Base-by-base conservation (phyloP, 345 rosid species). In the Salix viminalis region DNA sequence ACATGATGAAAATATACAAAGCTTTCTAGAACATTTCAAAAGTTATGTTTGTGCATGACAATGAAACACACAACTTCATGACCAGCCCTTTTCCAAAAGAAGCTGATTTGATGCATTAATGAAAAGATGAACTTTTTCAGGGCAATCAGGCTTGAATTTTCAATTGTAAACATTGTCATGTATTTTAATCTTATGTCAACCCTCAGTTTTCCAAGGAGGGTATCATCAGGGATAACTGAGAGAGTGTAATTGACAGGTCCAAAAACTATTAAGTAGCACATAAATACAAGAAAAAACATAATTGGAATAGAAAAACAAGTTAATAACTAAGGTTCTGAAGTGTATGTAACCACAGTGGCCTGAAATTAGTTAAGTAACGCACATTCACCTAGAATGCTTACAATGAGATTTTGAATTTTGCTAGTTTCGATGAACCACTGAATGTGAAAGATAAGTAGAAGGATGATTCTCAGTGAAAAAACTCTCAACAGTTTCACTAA, bases 391-490 rank as follows among this genome's bases (percentile, higher is more conserved):
- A 32, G 73, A 75, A 76, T 69, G 76, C 91, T 88, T 85, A 92
- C 98, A 78, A 87, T 85, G 80, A 92, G 89, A 72, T 74, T 52
- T 81, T 82, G 88, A 77, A 94, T 84, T 87, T 87, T 89, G 84
- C 85, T 87, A 37, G 94, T 89, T 89, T 37, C 76, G 87, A 76
- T 67, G 91, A 77, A 94, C 86, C 78, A 92, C 84, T 4, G 86
- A 65, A 69, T 91, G 91, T 52, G 98, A 90, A 79, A 91, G 95
- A 84, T 94, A 92, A 32, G 90, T 83, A 21, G 90, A 87, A 74
- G 97, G 90, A 84, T 94, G 97, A 80, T 86, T 84, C 75, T 92
- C 94, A 44, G 87, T 87, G 86, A 95, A 95, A 81, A 95, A 92
- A 61, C 67, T 87, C 62, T 91, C 96, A 60, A 95, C 97, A 65